Conservation (phyloP, 306 rosid species). For the Sicyos edulis region DNA sequence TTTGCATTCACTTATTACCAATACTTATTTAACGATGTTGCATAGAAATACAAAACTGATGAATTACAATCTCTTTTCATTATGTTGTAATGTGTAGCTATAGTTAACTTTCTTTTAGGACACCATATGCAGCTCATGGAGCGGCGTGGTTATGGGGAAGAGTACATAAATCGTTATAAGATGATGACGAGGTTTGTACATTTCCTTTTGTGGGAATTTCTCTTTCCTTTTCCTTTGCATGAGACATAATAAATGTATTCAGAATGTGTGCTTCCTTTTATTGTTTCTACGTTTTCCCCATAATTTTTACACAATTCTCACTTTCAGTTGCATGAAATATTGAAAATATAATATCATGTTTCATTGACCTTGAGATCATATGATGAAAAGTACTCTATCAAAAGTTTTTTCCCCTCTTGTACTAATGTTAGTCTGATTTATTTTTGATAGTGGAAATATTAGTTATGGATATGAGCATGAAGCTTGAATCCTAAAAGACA, state of each 20-base stretch:
- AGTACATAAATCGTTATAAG: constrained; percentile 75
- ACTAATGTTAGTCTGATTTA: neutral
- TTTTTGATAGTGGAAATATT: neutral
- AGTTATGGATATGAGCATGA: neutral
- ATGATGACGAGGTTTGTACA: constrained; percentile 82
- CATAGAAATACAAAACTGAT: neutral
- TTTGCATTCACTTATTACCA: constrained; percentile 1
- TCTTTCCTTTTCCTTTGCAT: neutral
- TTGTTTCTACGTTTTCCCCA: neutral
- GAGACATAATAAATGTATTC: neutral
- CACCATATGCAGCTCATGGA: constrained; percentile 68
- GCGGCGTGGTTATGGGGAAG: constrained; percentile 81
- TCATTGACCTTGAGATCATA: neutral
- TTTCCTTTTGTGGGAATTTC: constrained; percentile 6
- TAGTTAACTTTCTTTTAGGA: constrained; percentile 26
- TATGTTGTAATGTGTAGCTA: constrained; percentile 21
- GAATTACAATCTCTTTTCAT: neutral
- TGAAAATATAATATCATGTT: neutral
- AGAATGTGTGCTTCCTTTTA: neutral
- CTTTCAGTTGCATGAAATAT: constrained; percentile 9
- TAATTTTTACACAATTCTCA: neutral
- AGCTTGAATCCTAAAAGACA: neutral
- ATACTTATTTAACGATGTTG: neutral
- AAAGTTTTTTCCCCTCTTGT: neutral
- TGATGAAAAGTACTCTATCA: neutral